Evolutionary conservation across 495 filamentous ascomycete genomes (phyloP).

Genomic region (Penicillium pancosmium): DNA sequence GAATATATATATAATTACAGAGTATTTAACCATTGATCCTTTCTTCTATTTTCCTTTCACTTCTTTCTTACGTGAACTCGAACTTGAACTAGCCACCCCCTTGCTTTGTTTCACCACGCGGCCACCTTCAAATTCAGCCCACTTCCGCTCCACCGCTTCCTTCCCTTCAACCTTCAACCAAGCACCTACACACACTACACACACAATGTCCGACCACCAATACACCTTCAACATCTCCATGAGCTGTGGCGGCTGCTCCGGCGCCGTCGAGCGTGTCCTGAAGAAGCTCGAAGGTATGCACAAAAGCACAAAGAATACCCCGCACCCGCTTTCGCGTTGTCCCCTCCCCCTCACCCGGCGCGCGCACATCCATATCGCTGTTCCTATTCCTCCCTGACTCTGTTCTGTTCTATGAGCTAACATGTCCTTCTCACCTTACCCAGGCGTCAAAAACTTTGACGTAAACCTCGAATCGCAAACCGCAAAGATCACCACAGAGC

Average conservation of each 20-base stretch:
- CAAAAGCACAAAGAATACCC: not conserved
- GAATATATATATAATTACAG: no score
- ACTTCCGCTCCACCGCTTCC: not conserved
- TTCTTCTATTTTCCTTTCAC: no score
- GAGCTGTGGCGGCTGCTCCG: slow-evolving; percentile 71
- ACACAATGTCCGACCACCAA: slow-evolving; percentile 61
- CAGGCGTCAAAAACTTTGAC: slow-evolving; percentile 84
- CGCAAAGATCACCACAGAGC: slow-evolving; percentile 69
- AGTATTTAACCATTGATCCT: no score
- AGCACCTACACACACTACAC: slow-evolving; percentile 3
- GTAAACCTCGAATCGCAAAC: slow-evolving; percentile 84
- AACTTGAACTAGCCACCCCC: not conserved
- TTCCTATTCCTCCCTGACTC: no score
- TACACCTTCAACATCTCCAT: slow-evolving; percentile 74
- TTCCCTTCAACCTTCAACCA: not conserved
- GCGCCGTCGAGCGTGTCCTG: slow-evolving; percentile 86
- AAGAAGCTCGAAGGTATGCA: slow-evolving; percentile 83
- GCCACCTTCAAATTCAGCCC: no score
- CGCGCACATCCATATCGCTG: no score
- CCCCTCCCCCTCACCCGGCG: not conserved
- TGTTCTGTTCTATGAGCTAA: no score
- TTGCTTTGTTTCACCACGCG: not conserved
- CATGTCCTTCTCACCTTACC: not conserved
- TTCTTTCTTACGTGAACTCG: no score
- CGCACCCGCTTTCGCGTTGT: not conserved